These are phyloP conservation scores for Amphibolis antarctica DNA, from an alignment of 106 monocot genomes.

Conservation along the genomic window DNA sequence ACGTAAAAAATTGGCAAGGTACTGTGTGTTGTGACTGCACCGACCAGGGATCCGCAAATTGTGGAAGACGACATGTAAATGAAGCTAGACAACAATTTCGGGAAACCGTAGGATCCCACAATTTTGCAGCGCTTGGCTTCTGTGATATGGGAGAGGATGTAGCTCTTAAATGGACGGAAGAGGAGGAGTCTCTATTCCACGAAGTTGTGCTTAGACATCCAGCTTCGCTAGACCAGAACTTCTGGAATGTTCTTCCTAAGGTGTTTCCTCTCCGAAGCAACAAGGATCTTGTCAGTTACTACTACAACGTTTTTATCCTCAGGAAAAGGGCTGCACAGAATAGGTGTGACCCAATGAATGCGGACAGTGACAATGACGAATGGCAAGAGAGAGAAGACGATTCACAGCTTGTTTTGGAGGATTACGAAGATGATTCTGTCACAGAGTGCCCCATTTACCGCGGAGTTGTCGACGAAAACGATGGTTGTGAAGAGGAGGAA, in stretches of 20 bases:
- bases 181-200: slow-evolving; percentile 61
- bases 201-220: slow-evolving; percentile 58
- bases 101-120: slow-evolving; percentile 31
- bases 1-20: neutral
- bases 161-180: slow-evolving; percentile 57
- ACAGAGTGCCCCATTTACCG: slow-evolving; percentile 34
- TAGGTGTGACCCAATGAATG: slow-evolving; percentile 35
- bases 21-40: slow-evolving; percentile 29
- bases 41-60: slow-evolving; percentile 59
- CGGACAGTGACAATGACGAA: slow-evolving; percentile 88
- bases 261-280: slow-evolving; percentile 10
- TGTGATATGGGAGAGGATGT: slow-evolving; percentile 77
- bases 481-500: neutral
- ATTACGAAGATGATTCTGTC: slow-evolving; percentile 39
- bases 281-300: slow-evolving; percentile 25
- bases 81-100: slow-evolving; percentile 47
- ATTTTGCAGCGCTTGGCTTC: slow-evolving; percentile 55
- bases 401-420: slow-evolving; percentile 13
- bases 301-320: slow-evolving; percentile 75
- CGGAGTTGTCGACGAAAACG: neutral
- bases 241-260: slow-evolving; percentile 14
- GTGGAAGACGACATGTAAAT: slow-evolving; percentile 48
- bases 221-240: slow-evolving; percentile 54
- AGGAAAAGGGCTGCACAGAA: slow-evolving; percentile 77
- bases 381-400: slow-evolving; percentile 39